These are phyloP conservation scores for Inonotus hispidus DNA, from an alignment of 1,284 basidiomycete species.

Conservation along the genomic window DNA sequence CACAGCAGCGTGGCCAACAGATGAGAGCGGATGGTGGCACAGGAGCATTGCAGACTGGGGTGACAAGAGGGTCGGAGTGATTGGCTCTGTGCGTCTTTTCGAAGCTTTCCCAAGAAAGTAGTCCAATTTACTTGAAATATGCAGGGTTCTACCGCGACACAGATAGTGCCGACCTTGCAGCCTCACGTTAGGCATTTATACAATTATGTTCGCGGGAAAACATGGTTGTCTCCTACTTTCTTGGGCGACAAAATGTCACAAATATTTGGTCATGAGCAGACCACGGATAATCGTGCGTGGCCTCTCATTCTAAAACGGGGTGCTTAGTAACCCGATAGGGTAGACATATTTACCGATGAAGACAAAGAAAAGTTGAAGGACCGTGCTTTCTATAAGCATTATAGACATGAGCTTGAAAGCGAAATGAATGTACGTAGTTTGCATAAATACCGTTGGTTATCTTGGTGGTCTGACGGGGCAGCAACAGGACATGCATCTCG, in stretches of 20 bases:
- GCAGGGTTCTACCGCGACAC: conserved; percentile 59
- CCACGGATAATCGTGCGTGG: conserved; percentile 40
- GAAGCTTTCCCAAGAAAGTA: background rate
- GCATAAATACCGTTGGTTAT: background rate
- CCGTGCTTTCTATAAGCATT: conserved; percentile 42
- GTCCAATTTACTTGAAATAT: background rate
- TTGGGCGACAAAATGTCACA: conserved; percentile 34
- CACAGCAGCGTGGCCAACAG: conserved; percentile 52
- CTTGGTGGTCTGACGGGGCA: background rate
- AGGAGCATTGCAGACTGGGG: conserved; percentile 45
- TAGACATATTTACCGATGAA: conserved; percentile 48
- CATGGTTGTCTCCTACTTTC: conserved; percentile 54
- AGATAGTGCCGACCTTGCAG: conserved; percentile 55
- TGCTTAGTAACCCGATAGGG: background rate
- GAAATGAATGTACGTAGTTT: conserved; percentile 44
- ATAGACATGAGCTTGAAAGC: conserved; percentile 44
- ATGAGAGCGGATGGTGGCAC: conserved; percentile 37
- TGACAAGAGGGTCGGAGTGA: conserved; percentile 53
- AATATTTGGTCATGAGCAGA: conserved; percentile 32
- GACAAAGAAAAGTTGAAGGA: conserved; percentile 48
- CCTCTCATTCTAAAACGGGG: background rate
- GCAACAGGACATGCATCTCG: conserved; percentile 38
- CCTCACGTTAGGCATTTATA: conserved; percentile 44
- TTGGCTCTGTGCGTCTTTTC: conserved; percentile 45
- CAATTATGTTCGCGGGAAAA: conserved; percentile 56